Evolutionary conservation across 805 yeast species (phyloP).

Genomic region (Metschnikowia hibisci): DNA sequence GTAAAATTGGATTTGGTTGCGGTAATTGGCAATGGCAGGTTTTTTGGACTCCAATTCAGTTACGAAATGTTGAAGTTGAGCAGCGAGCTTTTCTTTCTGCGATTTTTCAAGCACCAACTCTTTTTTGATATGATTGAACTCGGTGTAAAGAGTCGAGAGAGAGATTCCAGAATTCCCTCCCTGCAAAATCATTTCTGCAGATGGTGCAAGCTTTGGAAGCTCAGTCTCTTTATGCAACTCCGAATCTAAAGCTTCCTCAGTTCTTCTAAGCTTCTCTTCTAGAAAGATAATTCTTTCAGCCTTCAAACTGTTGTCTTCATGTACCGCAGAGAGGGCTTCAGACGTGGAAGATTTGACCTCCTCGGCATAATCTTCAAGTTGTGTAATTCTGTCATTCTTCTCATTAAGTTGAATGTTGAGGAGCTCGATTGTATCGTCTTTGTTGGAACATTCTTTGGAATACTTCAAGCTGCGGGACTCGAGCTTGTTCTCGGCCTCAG

Average conservation of each 20-base stretch:
- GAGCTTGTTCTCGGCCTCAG: conserved; percentile 22
- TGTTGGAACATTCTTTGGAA: conserved; percentile 41
- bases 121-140: conserved; percentile 58
- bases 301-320: conserved; percentile 34
- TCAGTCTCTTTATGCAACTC: conserved; percentile 38
- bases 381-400: conserved; percentile 46
- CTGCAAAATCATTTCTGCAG: conserved; percentile 53
- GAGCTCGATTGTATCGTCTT: conserved; percentile 57
- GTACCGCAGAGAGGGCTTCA: conserved; percentile 30
- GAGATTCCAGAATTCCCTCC: conserved; percentile 48
- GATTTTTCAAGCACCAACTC: conserved; percentile 66
- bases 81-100: conserved; percentile 65
- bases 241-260: conserved; percentile 40
- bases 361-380: conserved; percentile 48
- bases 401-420: conserved; percentile 52
- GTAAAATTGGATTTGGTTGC: conserved; percentile 53
- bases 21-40: conserved; percentile 68
- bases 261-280: conserved; percentile 35
- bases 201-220: conserved; percentile 47
- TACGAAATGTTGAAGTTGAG: conserved; percentile 67
- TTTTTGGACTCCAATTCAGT: conserved; percentile 73
- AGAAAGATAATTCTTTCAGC: conserved; percentile 30
- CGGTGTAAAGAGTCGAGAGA: conserved; percentile 61
- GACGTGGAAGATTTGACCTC: conserved; percentile 38
- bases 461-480: conserved; percentile 47